Evolutionary conservation across 345 rosid genomes (phyloP).

Genomic region (Lepidium aucheri): DNA sequence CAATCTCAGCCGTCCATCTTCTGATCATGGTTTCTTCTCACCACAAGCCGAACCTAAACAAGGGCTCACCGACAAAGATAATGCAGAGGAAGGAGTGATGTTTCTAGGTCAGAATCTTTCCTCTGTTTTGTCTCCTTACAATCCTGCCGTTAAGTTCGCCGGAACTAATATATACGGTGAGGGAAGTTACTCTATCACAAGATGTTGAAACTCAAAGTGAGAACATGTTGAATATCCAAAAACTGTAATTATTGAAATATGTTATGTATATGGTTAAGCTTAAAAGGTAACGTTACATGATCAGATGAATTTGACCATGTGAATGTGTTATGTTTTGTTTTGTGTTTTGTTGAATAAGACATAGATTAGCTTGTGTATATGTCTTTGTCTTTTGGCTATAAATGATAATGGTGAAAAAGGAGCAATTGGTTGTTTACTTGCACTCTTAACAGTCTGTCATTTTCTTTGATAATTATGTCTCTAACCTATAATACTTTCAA

Average conservation of each 20-base stretch:
- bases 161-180: not conserved
- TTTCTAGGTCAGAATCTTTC: conserved; percentile 28
- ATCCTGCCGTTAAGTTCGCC: not conserved
- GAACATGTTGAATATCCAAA: not conserved
- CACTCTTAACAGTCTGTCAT: conserved; percentile 8
- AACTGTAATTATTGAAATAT: not conserved
- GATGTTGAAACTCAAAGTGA: not conserved
- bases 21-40: conserved; percentile 12
- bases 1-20: conserved; percentile 29
- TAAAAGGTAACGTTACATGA: conserved; percentile 3
- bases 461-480: not conserved
- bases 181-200: not conserved
- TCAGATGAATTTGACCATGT: conserved; percentile 10
- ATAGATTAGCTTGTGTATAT: not conserved
- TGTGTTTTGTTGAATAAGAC: conserved; percentile 6
- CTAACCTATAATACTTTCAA: not conserved
- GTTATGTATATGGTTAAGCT: conserved; percentile 2
- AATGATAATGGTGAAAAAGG: conserved; percentile 2
- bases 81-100: conserved; percentile 15
- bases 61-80: conserved; percentile 5
- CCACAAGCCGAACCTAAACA: not conserved
- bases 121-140: conserved; percentile 10
- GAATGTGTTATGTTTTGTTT: not conserved
- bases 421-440: not conserved
- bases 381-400: not conserved